phyloP scores from a whole-genome alignment of 805 yeast species.

The Ogataea paradorogensis region DNA sequence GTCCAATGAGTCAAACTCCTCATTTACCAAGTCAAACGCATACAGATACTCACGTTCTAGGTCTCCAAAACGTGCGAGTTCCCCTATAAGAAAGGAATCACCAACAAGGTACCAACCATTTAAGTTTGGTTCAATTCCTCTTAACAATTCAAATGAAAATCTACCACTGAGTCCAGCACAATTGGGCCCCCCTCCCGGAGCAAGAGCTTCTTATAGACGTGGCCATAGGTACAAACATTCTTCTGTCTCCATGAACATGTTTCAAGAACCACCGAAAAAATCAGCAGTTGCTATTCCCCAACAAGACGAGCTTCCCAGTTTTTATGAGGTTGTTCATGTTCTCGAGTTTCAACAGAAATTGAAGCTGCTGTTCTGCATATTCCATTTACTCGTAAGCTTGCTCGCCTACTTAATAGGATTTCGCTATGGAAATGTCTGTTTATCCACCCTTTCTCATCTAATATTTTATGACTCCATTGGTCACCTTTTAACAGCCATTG shows the following conservation, averaged over 20 bases:
- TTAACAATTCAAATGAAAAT: conserved; percentile 27
- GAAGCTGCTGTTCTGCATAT: conserved; percentile 54
- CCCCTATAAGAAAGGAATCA: conserved; percentile 31
- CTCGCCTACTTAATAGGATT: conserved; percentile 60
- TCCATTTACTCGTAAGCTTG: conserved; percentile 56
- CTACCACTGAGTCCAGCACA: conserved; percentile 11
- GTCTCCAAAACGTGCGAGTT: conserved; percentile 26
- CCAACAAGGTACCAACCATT: conserved; percentile 49
- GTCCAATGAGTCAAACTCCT: conserved; percentile 17
- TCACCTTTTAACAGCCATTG: conserved; percentile 62
- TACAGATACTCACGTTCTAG: conserved; percentile 15
- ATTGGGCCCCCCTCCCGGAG: conserved; percentile 14
- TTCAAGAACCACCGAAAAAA: conserved; percentile 83
- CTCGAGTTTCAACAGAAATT: conserved; percentile 55
- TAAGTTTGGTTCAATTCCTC: conserved; percentile 55
- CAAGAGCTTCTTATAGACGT: conserved; percentile 70
- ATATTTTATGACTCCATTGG: conserved; percentile 85
- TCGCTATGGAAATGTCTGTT: conserved; percentile 51
- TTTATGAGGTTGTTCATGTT: conserved; percentile 59
- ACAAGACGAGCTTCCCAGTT: conserved; percentile 69
- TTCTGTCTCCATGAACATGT: conserved; percentile 91
- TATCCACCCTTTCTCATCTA: conserved; percentile 81
- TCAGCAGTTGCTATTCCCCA: conserved; percentile 63
- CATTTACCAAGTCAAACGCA: conserved; percentile 15
- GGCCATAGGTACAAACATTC: conserved; percentile 97